Evolutionary conservation across 2,329 filamentous ascomycete genomes (phyloP).

Genomic region (Colletotrichum godetiae): DNA sequence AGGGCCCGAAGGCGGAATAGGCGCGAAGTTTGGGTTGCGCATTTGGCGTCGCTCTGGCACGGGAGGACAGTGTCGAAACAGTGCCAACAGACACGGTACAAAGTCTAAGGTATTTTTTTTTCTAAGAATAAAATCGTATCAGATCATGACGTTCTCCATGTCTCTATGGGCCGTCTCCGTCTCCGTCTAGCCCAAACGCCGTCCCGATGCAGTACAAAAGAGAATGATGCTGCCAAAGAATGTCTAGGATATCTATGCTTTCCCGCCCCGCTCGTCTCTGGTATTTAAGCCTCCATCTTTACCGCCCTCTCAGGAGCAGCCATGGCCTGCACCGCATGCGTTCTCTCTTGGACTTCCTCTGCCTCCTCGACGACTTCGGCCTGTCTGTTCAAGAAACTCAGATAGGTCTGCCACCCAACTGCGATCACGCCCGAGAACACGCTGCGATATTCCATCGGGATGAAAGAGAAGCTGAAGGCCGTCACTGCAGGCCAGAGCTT

Average conservation of each 20-base stretch:
- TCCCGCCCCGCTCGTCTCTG: neutral
- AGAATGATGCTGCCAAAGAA: slow-evolving; percentile 1
- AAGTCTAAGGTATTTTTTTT: neutral
- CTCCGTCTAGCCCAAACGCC: slow-evolving; percentile 21
- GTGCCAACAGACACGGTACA: neutral
- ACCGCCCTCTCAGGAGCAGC: neutral
- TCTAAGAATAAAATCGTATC: slow-evolving; percentile 8
- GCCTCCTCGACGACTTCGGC: slow-evolving; percentile 65
- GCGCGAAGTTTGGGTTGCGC: slow-evolving; percentile 10
- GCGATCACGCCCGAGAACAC: slow-evolving; percentile 84
- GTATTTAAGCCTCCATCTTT: slow-evolving; percentile 25
- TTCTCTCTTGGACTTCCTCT: slow-evolving; percentile 15
- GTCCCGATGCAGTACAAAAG: slow-evolving; percentile 27
- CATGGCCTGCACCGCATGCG: slow-evolving; percentile 22
- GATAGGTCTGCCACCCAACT: slow-evolving; percentile 92
- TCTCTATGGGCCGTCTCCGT: neutral
- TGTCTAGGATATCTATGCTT: neutral
- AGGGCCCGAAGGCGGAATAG: slow-evolving; percentile 4
- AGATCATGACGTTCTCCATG: slow-evolving; percentile 32
- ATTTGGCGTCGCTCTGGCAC: slow-evolving; percentile 16
- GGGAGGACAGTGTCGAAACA: slow-evolving; percentile 4
- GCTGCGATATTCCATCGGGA: slow-evolving; percentile 82
- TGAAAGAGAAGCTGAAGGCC: slow-evolving; percentile 87
- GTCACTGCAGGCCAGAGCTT: slow-evolving; percentile 92
- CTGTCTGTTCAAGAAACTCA: slow-evolving; percentile 81